Conservation (phyloP, 495 filamentous ascomycete genomes). For the Pseudoneurospora amorphoporcata region DNA sequence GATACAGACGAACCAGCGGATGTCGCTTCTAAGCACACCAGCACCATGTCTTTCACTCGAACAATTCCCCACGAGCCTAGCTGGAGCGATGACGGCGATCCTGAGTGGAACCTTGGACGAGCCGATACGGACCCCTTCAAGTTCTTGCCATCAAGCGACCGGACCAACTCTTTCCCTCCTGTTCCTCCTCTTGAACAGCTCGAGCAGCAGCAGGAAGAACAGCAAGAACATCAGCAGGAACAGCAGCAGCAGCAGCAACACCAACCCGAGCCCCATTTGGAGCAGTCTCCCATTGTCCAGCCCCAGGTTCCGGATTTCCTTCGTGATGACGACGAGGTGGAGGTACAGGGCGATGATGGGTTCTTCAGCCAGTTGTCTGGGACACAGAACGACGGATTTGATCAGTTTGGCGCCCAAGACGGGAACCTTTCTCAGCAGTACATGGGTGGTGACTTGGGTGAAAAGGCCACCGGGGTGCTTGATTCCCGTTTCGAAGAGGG, state of each 20-base stretch:
- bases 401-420: constrained; percentile 13
- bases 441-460: constrained; percentile 28
- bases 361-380: constrained; percentile 12
- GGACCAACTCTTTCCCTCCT: constrained; percentile 54
- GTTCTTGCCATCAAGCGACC: constrained; percentile 40
- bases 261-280: constrained; percentile 18
- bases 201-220: constrained; percentile 28
- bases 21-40: constrained; percentile 34
- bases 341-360: constrained; percentile 9
- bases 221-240: constrained; percentile 27
- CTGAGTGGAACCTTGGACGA: constrained; percentile 39
- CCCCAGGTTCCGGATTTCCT: constrained; percentile 13
- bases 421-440: constrained; percentile 13
- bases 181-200: constrained; percentile 32
- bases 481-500: constrained; percentile 52
- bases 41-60: constrained; percentile 42
- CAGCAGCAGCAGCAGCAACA: constrained; percentile 31
- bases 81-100: constrained; percentile 44
- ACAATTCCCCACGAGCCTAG: constrained; percentile 42
- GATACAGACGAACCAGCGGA: constrained; percentile 14
- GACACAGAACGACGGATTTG: constrained; percentile 13
- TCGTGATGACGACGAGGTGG: constrained; percentile 25
- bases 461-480: constrained; percentile 21
- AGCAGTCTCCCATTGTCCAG: constrained; percentile 7
- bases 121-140: constrained; percentile 45